A percentile compares a stretch with the other conserved stretches of the same genome.
These are phyloP conservation scores for Takashimella tepidaria DNA, from an alignment of 1,284 basidiomycete species.

Conservation along the genomic window DNA sequence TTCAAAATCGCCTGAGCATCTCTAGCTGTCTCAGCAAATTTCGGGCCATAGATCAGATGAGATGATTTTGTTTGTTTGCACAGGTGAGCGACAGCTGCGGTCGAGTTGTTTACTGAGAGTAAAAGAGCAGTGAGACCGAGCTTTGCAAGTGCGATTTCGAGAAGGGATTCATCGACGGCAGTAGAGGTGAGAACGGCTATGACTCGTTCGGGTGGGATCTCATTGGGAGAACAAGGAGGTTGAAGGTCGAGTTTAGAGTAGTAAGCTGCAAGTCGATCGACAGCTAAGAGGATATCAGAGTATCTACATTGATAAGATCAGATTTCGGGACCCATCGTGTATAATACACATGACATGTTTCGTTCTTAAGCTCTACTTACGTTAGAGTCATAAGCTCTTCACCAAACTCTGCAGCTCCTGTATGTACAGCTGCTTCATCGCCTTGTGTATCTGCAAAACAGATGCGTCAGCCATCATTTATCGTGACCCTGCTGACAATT, in stretches of 20 bases:
- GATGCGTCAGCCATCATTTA: conserved; percentile 2
- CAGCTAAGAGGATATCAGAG: conserved; percentile 42
- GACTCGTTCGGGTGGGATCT: conserved; percentile 41
- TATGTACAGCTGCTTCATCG: conserved; percentile 41
- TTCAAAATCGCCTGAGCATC: conserved; percentile 42
- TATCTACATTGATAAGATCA: conserved; percentile 27
- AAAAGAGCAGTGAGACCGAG: conserved; percentile 52
- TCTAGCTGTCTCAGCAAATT: conserved; percentile 45
- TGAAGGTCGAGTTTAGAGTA: conserved; percentile 37
- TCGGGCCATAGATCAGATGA: conserved; percentile 52
- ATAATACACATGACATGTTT: too few species aligned
- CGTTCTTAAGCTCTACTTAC: too few species aligned
- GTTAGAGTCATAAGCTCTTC: conserved; percentile 40
- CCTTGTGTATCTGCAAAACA: conserved; percentile 22
- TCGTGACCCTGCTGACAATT: too few species aligned
- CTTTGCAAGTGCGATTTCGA: conserved; percentile 52
- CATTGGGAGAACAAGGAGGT: conserved; percentile 1
- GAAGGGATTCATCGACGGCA: conserved; percentile 50
- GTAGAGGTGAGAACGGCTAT: conserved; percentile 50
- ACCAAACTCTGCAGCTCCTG: conserved; percentile 44
- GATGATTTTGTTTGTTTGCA: conserved; percentile 52
- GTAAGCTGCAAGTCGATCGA: conserved; percentile 51
- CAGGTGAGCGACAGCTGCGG: conserved; percentile 57
- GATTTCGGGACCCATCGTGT: too few species aligned
- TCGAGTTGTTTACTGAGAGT: conserved; percentile 57